phyloP scores from a whole-genome alignment of 176 grass and related monocot species.

The Pharus latifolius region DNA sequence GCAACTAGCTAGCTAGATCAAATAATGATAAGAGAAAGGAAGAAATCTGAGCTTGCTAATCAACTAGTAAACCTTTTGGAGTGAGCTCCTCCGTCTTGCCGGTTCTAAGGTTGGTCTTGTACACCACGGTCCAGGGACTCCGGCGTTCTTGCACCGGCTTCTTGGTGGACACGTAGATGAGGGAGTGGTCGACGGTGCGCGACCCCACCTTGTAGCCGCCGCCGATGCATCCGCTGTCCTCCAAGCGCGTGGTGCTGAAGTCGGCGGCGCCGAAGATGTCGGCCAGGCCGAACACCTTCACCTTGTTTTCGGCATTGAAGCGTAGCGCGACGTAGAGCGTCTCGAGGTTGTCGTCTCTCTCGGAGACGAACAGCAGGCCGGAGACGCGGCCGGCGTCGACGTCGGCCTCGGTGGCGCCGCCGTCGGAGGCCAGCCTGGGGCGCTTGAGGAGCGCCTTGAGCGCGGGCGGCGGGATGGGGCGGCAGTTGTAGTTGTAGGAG shows the following conservation, averaged over 20 bases:
- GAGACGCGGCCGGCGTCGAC: conserved; percentile 1
- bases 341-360: conserved; percentile 31
- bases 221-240: conserved; percentile 32
- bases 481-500: conserved; percentile 36
- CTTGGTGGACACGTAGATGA: conserved; percentile 40
- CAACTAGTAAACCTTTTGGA: too few relatives aligned
- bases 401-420: conserved; percentile 22
- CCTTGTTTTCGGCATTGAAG: neutral
- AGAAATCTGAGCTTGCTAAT: too few relatives aligned
- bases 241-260: conserved; percentile 18
- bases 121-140: conserved; percentile 27
- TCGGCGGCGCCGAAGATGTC: conserved; percentile 11
- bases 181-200: neutral
- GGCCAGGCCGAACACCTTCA: conserved; percentile 6
- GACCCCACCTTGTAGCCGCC: neutral
- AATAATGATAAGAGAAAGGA: neutral
- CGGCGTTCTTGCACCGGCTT: conserved; percentile 1
- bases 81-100: conserved; percentile 21
- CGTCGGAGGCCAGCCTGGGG: conserved; percentile 1
- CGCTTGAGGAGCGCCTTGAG: conserved; percentile 1
- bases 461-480: neutral
- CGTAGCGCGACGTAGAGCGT: conserved; percentile 24
- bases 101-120: conserved; percentile 15
- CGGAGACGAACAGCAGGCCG: conserved; percentile 38
- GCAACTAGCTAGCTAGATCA: neutral